Conservation (phyloP, 2,329 filamentous ascomycete genomes). For the Pseudogymnoascus sp. region DNA sequence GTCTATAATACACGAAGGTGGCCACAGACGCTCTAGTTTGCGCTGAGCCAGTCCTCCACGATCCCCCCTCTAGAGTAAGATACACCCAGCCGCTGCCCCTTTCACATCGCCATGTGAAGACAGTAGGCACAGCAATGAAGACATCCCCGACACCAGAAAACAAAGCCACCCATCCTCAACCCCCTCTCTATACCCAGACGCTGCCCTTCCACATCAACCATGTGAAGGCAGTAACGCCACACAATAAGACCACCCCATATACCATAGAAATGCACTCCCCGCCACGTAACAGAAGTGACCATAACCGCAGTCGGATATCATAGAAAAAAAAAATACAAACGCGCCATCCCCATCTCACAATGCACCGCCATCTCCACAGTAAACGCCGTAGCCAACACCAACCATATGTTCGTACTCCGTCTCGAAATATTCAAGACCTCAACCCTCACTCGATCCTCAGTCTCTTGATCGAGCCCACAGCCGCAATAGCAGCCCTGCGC, state of each 20-base stretch:
- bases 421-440: background rate
- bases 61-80: background rate
- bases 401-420: background rate
- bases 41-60: background rate
- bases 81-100: background rate
- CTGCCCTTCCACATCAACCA: background rate
- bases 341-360: background rate
- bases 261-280: background rate
- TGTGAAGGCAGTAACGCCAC: background rate
- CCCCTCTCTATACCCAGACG: background rate
- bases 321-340: background rate
- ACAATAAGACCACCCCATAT: background rate
- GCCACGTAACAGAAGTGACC: background rate
- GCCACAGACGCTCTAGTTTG: background rate
- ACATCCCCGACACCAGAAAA: background rate
- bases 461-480: background rate
- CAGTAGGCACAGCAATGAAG: background rate
- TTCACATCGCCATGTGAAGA: background rate
- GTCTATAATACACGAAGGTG: background rate
- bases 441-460: background rate
- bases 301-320: conserved; percentile 6
- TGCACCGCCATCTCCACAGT: background rate
- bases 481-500: conserved; percentile 3
- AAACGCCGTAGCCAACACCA: conserved; percentile 1
- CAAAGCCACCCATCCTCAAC: background rate